A percentile compares a stretch with the other conserved stretches of the same genome.
Evolutionary conservation across 2,329 filamentous ascomycete genomes (phyloP).

Genomic region (Aspergillus fumigatus): DNA sequence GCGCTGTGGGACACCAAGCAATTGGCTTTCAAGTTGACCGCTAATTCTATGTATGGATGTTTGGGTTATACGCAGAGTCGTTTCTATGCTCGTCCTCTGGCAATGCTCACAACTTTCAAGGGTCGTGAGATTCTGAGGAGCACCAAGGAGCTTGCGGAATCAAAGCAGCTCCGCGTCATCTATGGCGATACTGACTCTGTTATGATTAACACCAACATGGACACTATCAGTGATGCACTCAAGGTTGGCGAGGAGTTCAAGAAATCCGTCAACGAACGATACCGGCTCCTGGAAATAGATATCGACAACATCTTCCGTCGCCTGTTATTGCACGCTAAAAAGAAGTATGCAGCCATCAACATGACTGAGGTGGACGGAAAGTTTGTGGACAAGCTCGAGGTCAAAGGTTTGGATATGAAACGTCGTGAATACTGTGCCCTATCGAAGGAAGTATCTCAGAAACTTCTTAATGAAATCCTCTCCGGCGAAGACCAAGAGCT

Average conservation of each 20-base stretch:
- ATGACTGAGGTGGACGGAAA: constrained; percentile 85
- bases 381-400: constrained; percentile 89
- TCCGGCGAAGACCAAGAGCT: constrained; percentile 89
- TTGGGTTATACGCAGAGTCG: constrained; percentile 94
- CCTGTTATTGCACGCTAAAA: constrained; percentile 92
- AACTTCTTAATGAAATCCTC: constrained; percentile 87
- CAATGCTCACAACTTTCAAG: constrained; percentile 94
- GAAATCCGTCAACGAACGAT: constrained; percentile 86
- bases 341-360: constrained; percentile 98
- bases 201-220: constrained; percentile 99
- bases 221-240: constrained; percentile 84
- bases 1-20: constrained; percentile 98
- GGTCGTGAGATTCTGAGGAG: constrained; percentile 94
- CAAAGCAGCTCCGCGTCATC: constrained; percentile 85
- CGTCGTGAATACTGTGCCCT: constrained; percentile 93
- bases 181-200: constrained; percentile 99
- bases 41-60: constrained; percentile 99
- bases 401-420: constrained; percentile 98
- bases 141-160: constrained; percentile 93
- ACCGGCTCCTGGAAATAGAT: constrained; percentile 90
- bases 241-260: constrained; percentile 95
- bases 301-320: constrained; percentile 97
- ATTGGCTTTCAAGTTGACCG: constrained; percentile 90
- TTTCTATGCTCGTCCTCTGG: constrained; percentile 92
- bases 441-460: constrained; percentile 89